Percentiles rank a stretch among this genome's conserved stretches.
Conservation (phyloP, 83 land plant species). For the Picea abies region DNA sequence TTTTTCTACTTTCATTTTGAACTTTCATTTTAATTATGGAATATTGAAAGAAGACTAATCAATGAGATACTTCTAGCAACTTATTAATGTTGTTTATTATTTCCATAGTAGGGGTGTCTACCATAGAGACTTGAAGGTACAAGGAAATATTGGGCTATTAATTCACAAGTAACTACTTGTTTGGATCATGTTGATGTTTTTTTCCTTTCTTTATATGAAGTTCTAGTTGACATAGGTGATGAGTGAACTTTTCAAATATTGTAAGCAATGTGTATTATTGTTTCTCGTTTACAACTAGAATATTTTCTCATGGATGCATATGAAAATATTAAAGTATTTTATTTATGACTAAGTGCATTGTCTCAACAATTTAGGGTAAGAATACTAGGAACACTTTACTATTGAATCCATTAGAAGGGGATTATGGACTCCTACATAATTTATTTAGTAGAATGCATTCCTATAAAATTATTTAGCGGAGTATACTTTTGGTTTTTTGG, state of each 20-base stretch:
- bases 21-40: conserved; percentile 42
- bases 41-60: conserved; percentile 45
- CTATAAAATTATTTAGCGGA: no score
- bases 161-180: neutral
- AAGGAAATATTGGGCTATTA: neutral
- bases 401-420: neutral
- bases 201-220: neutral
- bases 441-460: no score
- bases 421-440: no score
- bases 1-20: conserved; percentile 25
- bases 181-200: neutral
- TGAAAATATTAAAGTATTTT: conserved; percentile 74
- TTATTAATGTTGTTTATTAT: conserved; percentile 62
- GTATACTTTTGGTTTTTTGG: no score
- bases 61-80: conserved; percentile 64
- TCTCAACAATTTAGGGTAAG: conserved; percentile 70
- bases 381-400: neutral
- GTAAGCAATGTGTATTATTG: neutral
- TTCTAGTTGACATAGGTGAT: no score
- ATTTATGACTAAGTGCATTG: conserved; percentile 83
- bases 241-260: neutral
- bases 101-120: conserved; percentile 69
- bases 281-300: conserved; percentile 60
- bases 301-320: conserved; percentile 67
- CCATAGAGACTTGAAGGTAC: conserved; percentile 77